Conservation (phyloP, 805 yeast species). For the Wickerhamiella occidentalis region DNA sequence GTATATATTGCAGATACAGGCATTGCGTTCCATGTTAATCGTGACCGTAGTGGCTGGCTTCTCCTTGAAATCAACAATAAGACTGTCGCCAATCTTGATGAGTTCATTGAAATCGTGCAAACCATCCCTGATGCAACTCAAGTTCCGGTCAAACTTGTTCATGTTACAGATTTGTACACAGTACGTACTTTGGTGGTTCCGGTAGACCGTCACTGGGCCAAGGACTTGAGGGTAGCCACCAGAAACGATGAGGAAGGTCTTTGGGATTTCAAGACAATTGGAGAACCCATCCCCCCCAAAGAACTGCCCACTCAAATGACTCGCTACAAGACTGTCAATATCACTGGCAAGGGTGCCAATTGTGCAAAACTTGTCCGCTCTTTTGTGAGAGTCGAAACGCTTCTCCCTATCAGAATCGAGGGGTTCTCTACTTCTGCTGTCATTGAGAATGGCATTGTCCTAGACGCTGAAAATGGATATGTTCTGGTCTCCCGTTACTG, state of each 20-base stretch:
- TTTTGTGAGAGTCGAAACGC: slow-evolving; percentile 57
- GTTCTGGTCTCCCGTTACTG: slow-evolving; percentile 64
- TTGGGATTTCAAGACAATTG: slow-evolving; percentile 44
- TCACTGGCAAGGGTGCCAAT: slow-evolving; percentile 34
- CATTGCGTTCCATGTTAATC: slow-evolving; percentile 47
- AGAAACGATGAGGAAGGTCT: slow-evolving; percentile 45
- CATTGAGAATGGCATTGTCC: slow-evolving; percentile 62
- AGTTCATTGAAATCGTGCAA: slow-evolving; percentile 68
- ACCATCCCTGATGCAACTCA: slow-evolving; percentile 62
- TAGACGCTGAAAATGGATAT: slow-evolving; percentile 70
- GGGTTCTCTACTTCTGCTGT: slow-evolving; percentile 53
- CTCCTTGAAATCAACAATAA: slow-evolving; percentile 64
- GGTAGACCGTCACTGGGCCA: slow-evolving; percentile 78
- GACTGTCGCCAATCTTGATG: slow-evolving; percentile 61
- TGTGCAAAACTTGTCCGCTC: slow-evolving; percentile 50
- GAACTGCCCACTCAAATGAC: slow-evolving; percentile 48
- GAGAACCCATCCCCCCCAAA: slow-evolving; percentile 46
- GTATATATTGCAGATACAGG: slow-evolving; percentile 68
- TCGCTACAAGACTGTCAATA: slow-evolving; percentile 32
- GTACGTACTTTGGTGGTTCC: slow-evolving; percentile 53
- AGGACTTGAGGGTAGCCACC: slow-evolving; percentile 54
- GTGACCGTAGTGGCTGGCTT: slow-evolving; percentile 64
- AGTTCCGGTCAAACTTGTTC: slow-evolving; percentile 60
- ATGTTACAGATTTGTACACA: slow-evolving; percentile 68
- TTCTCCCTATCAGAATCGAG: slow-evolving; percentile 61